Conservation (phyloP, 163 green algal genomes). For the Trebouxia gelatinosa region DNA sequence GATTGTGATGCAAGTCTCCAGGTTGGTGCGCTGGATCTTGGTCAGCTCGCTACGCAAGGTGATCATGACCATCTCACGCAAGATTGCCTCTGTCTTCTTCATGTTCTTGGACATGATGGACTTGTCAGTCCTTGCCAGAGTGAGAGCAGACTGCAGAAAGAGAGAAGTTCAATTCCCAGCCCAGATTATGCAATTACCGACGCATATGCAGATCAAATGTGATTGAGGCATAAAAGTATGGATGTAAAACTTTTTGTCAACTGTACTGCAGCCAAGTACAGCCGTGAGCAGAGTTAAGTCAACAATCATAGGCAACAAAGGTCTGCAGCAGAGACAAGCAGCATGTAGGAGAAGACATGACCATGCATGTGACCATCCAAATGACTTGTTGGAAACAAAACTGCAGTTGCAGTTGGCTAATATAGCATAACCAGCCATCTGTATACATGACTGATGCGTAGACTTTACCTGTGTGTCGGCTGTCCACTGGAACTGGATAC, state of each 20-base stretch:
- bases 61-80: slow-evolving; percentile 85
- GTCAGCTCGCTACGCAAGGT: slow-evolving; percentile 79
- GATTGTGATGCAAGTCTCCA: slow-evolving; percentile 96
- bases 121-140: slow-evolving; percentile 81
- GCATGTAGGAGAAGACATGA: too few species aligned
- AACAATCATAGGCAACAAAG: not conserved
- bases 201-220: too few species aligned
- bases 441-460: not conserved
- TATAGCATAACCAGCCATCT: too few species aligned
- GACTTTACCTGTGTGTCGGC: slow-evolving; percentile 73
- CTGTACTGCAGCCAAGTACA: too few species aligned
- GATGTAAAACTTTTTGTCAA: too few species aligned
- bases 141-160: slow-evolving; percentile 58
- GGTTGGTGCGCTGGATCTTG: slow-evolving; percentile 81
- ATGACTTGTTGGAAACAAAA: too few species aligned
- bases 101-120: slow-evolving; percentile 79
- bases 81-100: slow-evolving; percentile 78
- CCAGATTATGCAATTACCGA: not conserved
- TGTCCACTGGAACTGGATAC: slow-evolving; percentile 96
- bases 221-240: too few species aligned
- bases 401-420: too few species aligned
- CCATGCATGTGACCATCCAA: too few species aligned
- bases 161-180: not conserved
- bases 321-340: too few species aligned
- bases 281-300: too few species aligned